Evolutionary conservation across 257 asterid species (phyloP).

Genomic region (Solanum stenotomum): DNA sequence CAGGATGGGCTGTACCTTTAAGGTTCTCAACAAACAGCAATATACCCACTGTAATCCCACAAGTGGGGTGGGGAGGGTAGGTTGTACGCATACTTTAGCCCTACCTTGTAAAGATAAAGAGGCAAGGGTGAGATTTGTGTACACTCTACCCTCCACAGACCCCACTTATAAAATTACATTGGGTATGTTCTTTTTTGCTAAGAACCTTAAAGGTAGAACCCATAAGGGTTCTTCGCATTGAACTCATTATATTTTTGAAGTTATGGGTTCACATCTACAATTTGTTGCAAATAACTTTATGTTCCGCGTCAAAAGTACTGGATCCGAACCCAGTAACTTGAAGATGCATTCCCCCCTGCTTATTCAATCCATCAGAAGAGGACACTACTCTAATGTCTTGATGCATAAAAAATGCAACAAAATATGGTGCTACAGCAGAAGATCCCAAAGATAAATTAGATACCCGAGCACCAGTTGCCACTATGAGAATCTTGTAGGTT

Average conservation of each 20-base stretch:
- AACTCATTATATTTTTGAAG: neutral
- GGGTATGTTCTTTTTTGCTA: neutral
- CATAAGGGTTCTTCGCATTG: neutral
- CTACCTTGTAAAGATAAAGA: neutral
- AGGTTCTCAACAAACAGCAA: neutral
- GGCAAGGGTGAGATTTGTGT: neutral
- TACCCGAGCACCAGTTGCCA: conserved; percentile 98
- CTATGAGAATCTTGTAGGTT: conserved; percentile 76
- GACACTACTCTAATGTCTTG: neutral
- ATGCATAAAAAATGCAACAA: neutral
- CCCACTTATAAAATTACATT: neutral
- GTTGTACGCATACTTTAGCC: neutral
- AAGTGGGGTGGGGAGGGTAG: neutral
- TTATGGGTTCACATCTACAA: neutral
- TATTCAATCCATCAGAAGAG: neutral
- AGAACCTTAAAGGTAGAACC: neutral
- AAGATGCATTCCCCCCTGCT: neutral
- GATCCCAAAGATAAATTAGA: conserved; percentile 19
- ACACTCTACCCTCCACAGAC: neutral
- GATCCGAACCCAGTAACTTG: neutral
- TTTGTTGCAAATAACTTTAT: neutral
- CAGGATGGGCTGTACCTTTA: neutral
- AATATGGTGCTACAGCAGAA: conserved; percentile 2
- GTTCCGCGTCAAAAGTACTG: neutral
- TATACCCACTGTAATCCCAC: neutral